phyloP scores from a whole-genome alignment of 2,329 filamentous ascomycete genomes.

The Rutstroemia sp. region DNA sequence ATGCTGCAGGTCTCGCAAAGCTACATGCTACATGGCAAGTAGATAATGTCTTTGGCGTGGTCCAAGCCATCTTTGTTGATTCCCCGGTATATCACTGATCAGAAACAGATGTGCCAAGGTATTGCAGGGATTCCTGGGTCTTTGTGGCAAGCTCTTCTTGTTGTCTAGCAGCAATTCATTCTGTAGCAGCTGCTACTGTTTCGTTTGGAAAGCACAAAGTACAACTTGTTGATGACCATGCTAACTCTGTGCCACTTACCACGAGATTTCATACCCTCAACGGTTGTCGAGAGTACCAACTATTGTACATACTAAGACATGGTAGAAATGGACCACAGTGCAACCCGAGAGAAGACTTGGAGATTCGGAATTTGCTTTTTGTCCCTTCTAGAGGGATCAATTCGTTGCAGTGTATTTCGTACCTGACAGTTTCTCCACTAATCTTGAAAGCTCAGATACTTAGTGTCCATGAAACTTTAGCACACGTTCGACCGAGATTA shows the following conservation, averaged over 20 bases:
- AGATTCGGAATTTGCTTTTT: neutral
- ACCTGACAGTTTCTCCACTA: neutral
- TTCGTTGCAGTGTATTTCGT: neutral
- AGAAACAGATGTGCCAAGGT: neutral
- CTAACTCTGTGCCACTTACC: neutral
- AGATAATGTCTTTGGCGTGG: conserved; percentile 6
- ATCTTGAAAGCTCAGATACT: neutral
- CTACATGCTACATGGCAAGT: conserved; percentile 6
- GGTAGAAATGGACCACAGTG: neutral
- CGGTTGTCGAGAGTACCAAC: neutral
- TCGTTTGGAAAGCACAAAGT: neutral
- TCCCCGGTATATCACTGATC: neutral
- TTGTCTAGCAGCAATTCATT: no score
- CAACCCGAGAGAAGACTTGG: neutral
- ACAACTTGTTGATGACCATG: no score
- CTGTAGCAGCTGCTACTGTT: neutral
- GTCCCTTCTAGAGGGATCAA: neutral
- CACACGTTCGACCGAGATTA: neutral
- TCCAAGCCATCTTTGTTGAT: neutral
- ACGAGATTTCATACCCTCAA: neutral
- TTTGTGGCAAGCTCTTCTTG: no score
- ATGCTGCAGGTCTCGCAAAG: conserved; percentile 8
- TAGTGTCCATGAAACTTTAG: neutral
- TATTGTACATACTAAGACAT: conserved; percentile 1
- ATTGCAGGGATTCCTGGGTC: no score